phyloP scores from a whole-genome alignment of 2,329 filamentous ascomycete genomes.

The Fusarium xyrophilum region DNA sequence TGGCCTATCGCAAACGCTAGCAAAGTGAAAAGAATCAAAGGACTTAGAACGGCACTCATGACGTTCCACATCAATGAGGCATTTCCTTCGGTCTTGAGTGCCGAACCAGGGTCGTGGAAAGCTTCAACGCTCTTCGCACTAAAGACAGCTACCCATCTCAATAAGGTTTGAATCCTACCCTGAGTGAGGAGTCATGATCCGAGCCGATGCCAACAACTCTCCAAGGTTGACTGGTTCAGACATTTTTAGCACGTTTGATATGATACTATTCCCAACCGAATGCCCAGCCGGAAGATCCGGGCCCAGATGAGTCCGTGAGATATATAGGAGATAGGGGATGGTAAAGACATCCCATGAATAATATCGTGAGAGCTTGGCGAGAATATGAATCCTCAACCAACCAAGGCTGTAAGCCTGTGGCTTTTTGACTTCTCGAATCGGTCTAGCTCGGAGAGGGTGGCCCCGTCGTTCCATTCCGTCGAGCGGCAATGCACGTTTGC shows the following conservation, averaged over 20 bases:
- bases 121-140: constrained; percentile 11
- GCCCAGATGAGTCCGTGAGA: constrained; percentile 1
- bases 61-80: constrained; percentile 25
- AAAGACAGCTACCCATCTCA: constrained; percentile 10
- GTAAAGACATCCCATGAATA: constrained; percentile 8
- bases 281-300: constrained; percentile 13
- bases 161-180: constrained; percentile 16
- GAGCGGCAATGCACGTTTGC: constrained; percentile 31
- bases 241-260: constrained; percentile 1
- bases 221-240: background rate
- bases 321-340: constrained; percentile 2
- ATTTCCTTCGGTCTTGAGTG: constrained; percentile 26
- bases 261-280: background rate
- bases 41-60: constrained; percentile 25
- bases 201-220: constrained; percentile 4
- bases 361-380: constrained; percentile 18
- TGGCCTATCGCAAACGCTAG: background rate
- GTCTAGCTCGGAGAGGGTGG: constrained; percentile 13
- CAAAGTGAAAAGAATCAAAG: constrained; percentile 29
- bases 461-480: constrained; percentile 24
- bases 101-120: constrained; percentile 16
- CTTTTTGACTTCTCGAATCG: background rate
- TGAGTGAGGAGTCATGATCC: constrained; percentile 1
- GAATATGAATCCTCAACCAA: background rate
- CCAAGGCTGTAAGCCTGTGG: constrained; percentile 1